These are phyloP conservation scores for Heliamphora pulchella DNA, from an alignment of 179 eudicot genomes.

Conservation along the genomic window DNA sequence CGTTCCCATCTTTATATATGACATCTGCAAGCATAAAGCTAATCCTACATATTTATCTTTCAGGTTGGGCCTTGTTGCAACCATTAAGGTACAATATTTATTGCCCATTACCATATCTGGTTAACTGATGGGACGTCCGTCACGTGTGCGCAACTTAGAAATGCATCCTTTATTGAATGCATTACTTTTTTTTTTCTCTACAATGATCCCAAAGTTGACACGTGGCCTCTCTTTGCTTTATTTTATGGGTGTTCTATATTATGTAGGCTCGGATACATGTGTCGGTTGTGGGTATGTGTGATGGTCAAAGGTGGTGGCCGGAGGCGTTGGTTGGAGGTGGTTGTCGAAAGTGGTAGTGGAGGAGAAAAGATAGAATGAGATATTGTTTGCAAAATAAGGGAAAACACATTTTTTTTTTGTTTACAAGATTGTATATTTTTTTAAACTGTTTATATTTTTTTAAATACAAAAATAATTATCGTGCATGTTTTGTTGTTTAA, in stretches of 20 bases:
- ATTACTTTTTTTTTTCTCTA: background rate
- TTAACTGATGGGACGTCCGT: background rate
- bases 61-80: slow-evolving; percentile 90
- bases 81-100: slow-evolving; percentile 55
- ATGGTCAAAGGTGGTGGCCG: too few relatives aligned
- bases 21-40: slow-evolving; percentile 5
- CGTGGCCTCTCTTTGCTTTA: background rate
- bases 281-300: too few relatives aligned
- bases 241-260: background rate
- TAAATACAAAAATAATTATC: too few relatives aligned
- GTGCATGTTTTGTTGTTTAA: too few relatives aligned
- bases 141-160: background rate
- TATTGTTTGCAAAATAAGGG: too few relatives aligned
- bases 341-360: too few relatives aligned
- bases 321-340: too few relatives aligned
- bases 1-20: background rate
- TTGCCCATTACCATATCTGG: background rate
- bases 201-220: background rate
- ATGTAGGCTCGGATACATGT: too few relatives aligned
- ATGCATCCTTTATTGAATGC: background rate
- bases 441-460: too few relatives aligned
- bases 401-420: too few relatives aligned
- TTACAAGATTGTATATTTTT: too few relatives aligned
- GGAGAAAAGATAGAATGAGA: too few relatives aligned
- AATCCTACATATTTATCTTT: slow-evolving; percentile 18